Percentiles rank a stretch among this genome's conserved stretches.
Evolutionary conservation across 371 early-diverging fungal species (phyloP).

Genomic region (Synchytrium microbalum): DNA sequence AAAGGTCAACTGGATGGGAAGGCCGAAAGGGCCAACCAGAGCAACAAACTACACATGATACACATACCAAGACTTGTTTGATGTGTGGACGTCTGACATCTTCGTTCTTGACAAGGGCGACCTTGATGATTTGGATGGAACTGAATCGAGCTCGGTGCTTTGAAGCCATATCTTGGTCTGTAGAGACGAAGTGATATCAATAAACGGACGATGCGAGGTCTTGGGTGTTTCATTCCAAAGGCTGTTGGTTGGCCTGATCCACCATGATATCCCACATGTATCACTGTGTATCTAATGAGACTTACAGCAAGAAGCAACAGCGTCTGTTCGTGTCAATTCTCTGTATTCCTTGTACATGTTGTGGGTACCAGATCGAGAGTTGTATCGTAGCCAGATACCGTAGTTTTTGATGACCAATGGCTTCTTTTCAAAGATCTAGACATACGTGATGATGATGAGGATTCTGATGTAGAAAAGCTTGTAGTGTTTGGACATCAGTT

Average conservation of each 20-base stretch:
- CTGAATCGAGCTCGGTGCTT: constrained; percentile 97
- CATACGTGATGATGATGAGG: not conserved
- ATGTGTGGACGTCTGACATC: constrained; percentile 97
- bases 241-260: too few relatives aligned
- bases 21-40: too few relatives aligned
- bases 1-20: too few relatives aligned
- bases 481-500: too few relatives aligned
- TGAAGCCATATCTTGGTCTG: constrained; percentile 98
- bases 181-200: constrained; percentile 3
- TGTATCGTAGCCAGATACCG: constrained; percentile 99
- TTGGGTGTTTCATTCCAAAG: not conserved
- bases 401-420: constrained; percentile 96
- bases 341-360: constrained; percentile 99
- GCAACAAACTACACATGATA: too few relatives aligned
- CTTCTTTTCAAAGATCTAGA: constrained; percentile 88
- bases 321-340: constrained; percentile 88
- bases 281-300: constrained; percentile 7
- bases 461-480: not conserved
- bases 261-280: not conserved
- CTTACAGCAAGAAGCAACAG: constrained; percentile 87
- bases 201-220: not conserved
- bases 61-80: constrained; percentile 71
- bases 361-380: constrained; percentile 98
- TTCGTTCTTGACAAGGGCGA: constrained; percentile 78
- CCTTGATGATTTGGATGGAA: constrained; percentile 97